A percentile compares a stretch with the other conserved stretches of the same genome.
Conservation (phyloP, 2,329 filamentous ascomycete species). For the Hirsutella rhossiliensis region DNA sequence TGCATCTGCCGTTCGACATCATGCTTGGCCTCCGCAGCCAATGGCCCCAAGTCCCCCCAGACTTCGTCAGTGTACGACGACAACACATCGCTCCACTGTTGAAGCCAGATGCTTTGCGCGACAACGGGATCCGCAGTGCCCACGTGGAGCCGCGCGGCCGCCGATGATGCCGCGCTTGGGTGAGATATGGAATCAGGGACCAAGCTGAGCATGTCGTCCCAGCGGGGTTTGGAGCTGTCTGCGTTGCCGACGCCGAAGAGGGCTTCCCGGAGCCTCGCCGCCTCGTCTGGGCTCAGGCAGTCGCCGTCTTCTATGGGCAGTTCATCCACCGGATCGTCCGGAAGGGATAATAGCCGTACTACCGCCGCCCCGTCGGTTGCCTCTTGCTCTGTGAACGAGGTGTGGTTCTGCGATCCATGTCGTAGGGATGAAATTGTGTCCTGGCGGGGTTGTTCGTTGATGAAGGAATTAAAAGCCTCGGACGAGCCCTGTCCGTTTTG, state of each 20-base stretch:
- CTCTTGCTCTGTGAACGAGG: conserved; percentile 18
- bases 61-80: conserved; percentile 51
- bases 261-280: conserved; percentile 20
- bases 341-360: conserved; percentile 20
- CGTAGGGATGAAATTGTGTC: not conserved
- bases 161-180: conserved; percentile 6
- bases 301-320: conserved; percentile 13
- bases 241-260: conserved; percentile 18
- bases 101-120: conserved; percentile 34
- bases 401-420: not conserved
- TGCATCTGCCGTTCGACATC: conserved; percentile 34
- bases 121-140: conserved; percentile 26
- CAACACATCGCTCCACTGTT: conserved; percentile 44
- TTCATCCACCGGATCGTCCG: conserved; percentile 9
- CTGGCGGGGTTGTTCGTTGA: not conserved
- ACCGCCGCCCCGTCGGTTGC: conserved; percentile 19
- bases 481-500: not conserved
- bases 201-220: conserved; percentile 39
- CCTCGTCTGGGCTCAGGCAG: conserved; percentile 14
- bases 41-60: conserved; percentile 50
- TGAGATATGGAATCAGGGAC: conserved; percentile 28
- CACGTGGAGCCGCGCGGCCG: conserved; percentile 15
- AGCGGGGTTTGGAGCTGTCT: conserved; percentile 10
- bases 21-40: conserved; percentile 41
- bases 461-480: conserved; percentile 1